Base-by-base conservation (phyloP, 306 rosid species). In the Cajanus cajan region DNA sequence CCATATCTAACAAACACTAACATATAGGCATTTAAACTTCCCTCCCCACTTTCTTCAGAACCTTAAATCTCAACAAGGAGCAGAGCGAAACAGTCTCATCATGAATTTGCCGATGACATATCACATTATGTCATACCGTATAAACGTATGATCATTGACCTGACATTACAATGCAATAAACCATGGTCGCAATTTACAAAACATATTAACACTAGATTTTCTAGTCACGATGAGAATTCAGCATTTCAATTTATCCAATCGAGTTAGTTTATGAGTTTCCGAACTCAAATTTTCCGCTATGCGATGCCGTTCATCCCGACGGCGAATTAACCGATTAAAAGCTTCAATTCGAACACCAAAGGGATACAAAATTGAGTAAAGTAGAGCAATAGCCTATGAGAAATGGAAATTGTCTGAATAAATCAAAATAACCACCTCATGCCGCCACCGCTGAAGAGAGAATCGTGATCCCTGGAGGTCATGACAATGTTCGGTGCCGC, bases 361-460 rank as follows among this genome's bases (percentile, higher is more conserved):
- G 2, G 10, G 31, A 33, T 7, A 48, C 37, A 37, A 48, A 68
- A 61, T 22, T 21, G 11, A 54, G 7, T 16, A 10, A 40, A 33
- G 18, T 16, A 19, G 48, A 25, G 11, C 7, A 18, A 45, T 1
- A n/a, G 25, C 14, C 39, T 7, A 5, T 8, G 14, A 73, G 24
- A 28, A 13, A 6, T 8, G 12, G 40, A 33, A 21, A 7, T 36
- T 5, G 12, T 34, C 44, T n/a, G 1, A 16, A 19, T 4, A 34
- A 64, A 64, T 31, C 4, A 18, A 71, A 64, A 77, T 2, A 31
- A 14, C 31, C 34, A 89, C 97, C 94, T 90, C 86, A 92, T 64
- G 51, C 97, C 97, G 13, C 97, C 97, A 52, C 97, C 97, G 81
- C 92, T 92, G 80, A 83, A 85, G 71, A 90, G 87, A 61, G 90